These are phyloP conservation scores for Diaporthe helianthi DNA, from an alignment of 2,329 filamentous ascomycete species.

Conservation along the genomic window DNA sequence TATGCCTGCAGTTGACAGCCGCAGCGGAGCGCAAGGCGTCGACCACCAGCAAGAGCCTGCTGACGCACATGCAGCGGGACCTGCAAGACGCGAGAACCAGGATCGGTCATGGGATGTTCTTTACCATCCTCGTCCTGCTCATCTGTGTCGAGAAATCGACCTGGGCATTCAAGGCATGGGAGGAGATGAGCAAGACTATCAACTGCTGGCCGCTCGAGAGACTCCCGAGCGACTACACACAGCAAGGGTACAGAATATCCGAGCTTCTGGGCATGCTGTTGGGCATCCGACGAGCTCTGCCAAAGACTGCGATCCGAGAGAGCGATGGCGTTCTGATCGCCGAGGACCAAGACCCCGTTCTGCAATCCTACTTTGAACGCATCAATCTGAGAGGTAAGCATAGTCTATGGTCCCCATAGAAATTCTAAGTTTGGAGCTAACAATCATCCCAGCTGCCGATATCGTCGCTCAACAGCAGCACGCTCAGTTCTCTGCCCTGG, in stretches of 20 bases:
- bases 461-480: slow-evolving; percentile 57
- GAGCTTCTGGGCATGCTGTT: slow-evolving; percentile 67
- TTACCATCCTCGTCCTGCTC: slow-evolving; percentile 67
- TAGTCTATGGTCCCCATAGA: not conserved
- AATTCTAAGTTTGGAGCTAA: slow-evolving; percentile 35
- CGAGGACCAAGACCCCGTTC: slow-evolving; percentile 53
- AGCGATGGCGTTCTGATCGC: slow-evolving; percentile 57
- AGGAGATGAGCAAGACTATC: slow-evolving; percentile 56
- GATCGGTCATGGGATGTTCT: slow-evolving; percentile 66
- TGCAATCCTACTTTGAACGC: slow-evolving; percentile 61
- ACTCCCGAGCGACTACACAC: slow-evolving; percentile 62
- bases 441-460: slow-evolving; percentile 43
- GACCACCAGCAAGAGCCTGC: slow-evolving; percentile 62
- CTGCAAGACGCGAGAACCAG: slow-evolving; percentile 67
- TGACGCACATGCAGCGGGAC: slow-evolving; percentile 67
- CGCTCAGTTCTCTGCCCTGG: slow-evolving; percentile 57
- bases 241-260: slow-evolving; percentile 65
- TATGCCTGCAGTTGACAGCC: slow-evolving; percentile 69
- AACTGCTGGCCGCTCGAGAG: slow-evolving; percentile 68
- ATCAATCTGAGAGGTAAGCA: slow-evolving; percentile 65
- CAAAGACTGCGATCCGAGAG: slow-evolving; percentile 55
- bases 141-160: slow-evolving; percentile 73
- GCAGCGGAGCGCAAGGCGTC: slow-evolving; percentile 70
- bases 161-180: slow-evolving; percentile 74
- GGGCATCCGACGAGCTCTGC: slow-evolving; percentile 65